Base-by-base conservation (phyloP, 2,329 filamentous ascomycete genomes). In the Ambrosiella xylebori region DNA sequence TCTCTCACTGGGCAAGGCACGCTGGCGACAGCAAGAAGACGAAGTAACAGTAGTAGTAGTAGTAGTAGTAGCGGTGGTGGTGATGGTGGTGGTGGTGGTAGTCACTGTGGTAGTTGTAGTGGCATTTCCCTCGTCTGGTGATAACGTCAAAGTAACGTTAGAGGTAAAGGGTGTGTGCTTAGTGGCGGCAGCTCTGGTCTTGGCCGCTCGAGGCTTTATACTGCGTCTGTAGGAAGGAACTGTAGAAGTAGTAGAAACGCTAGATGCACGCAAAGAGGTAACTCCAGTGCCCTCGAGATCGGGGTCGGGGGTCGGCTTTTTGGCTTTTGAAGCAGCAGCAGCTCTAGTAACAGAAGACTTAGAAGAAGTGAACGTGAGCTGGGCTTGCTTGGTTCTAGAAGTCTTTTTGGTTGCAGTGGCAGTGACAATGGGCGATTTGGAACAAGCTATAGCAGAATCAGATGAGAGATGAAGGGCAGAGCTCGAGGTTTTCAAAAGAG, bases 11-110 rank as follows among this genome's bases (percentile, higher is more conserved):
- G 56, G 40, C 39, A 53, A 44, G 12, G 56, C n/a, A 51, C 56
- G 53, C 36, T 40, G 38, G 45, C 49, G 44, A 44, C 52, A 54
- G 35, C 52, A 54, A 39, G 54, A 40, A 36, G 59, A 60, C 7
- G 59, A 61, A 17, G 47, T 58, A 39, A 50, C 56, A 39, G 49
- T 57, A 7, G 59, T 58, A n/a, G 59, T 60, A n/a, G 55, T 52
- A 56, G 56, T 47, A 12, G 52, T 57, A 12, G 59, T 59, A 41
- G 57, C 40, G 7, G 27, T 27, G 5, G 27, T 27, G n/a, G n/a
- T n/a, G 19, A 55, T 52, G 56, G 56, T 47, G 12, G 52, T 57
- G 8, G 59, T 59, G 37, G 57, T 47, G 7, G 27, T 27, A 27
- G 27, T 27, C 27, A 27, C 27, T 1, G 5, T 27, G 27, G 27